These are phyloP conservation scores for Panellus pusillus DNA, from an alignment of 768 basidiomycete genomes.

Conservation along the genomic window DNA sequence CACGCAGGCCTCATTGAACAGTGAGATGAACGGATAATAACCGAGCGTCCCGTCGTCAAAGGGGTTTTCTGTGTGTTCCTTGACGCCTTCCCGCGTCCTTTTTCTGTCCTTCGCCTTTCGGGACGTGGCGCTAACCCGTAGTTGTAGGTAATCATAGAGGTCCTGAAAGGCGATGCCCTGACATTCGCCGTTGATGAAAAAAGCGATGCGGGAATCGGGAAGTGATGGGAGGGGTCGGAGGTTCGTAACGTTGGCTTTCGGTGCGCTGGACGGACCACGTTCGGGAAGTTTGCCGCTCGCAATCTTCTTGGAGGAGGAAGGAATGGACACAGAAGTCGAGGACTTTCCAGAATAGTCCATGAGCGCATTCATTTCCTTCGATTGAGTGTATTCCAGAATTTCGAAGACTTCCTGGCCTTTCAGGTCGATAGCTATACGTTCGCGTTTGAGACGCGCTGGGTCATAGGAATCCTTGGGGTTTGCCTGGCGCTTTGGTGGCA, in stretches of 20 bases:
- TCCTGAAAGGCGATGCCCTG: constrained; percentile 85
- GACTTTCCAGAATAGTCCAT: constrained; percentile 75
- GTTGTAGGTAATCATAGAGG: constrained; percentile 85
- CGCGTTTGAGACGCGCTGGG: constrained; percentile 80
- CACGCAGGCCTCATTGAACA: constrained; percentile 88
- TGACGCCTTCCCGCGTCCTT: constrained; percentile 62
- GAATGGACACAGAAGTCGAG: constrained; percentile 53
- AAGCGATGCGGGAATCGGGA: constrained; percentile 71
- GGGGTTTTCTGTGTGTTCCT: constrained; percentile 77
- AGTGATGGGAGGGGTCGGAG: constrained; percentile 73
- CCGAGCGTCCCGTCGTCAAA: constrained; percentile 95
- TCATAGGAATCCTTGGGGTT: constrained; percentile 67
- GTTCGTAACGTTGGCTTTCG: constrained; percentile 38
- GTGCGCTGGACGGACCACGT: constrained; percentile 40
- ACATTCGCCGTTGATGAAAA: constrained; percentile 89
- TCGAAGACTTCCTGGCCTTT: constrained; percentile 99
- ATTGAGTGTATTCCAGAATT: constrained; percentile 81
- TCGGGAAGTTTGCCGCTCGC: constrained; percentile 72
- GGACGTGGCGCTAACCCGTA: constrained; percentile 61
- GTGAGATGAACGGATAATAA: constrained; percentile 92
- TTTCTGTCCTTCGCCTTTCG: constrained; percentile 68
- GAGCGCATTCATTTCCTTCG: constrained; percentile 90
- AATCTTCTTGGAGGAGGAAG: constrained; percentile 63
- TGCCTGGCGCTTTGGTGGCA: constrained; percentile 68
- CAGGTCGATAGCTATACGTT: constrained; percentile 91